Percentiles rank a stretch among this genome's conserved stretches.
Evolutionary conservation across 2,329 filamentous ascomycete genomes (phyloP).

Genomic region (Aciculosporium take): DNA sequence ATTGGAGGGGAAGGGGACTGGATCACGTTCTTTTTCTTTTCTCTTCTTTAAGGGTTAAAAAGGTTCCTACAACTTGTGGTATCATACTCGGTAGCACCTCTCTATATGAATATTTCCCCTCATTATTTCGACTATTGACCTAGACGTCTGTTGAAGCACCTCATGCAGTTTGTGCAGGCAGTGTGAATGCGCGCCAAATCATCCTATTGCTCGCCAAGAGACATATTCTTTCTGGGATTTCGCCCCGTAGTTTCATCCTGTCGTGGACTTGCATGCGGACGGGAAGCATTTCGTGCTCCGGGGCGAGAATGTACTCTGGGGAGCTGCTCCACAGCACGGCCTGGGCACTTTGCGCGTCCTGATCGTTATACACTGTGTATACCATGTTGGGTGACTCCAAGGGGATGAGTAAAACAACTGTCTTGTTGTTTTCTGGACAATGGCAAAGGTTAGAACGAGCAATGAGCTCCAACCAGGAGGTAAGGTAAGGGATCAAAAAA

Average conservation of each 20-base stretch:
- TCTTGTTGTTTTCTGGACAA: slow-evolving; percentile 12
- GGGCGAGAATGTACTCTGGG: slow-evolving; percentile 14
- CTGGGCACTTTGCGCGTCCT: slow-evolving; percentile 3
- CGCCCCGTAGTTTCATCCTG: slow-evolving; percentile 27
- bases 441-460: neutral
- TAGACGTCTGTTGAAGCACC: too few relatives aligned
- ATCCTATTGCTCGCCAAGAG: slow-evolving; percentile 34
- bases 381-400: slow-evolving; percentile 21
- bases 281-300: slow-evolving; percentile 19
- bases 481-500: too few relatives aligned
- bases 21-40: neutral
- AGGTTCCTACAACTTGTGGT: neutral
- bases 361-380: slow-evolving; percentile 23
- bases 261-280: slow-evolving; percentile 38
- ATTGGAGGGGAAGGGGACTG: neutral
- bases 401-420: slow-evolving; percentile 21
- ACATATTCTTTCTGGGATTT: slow-evolving; percentile 35
- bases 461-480: too few relatives aligned
- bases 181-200: slow-evolving; percentile 32
- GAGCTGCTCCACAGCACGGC: slow-evolving; percentile 9
- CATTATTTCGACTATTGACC: neutral
- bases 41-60: neutral
- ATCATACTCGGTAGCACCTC: neutral
- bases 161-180: slow-evolving; percentile 14
- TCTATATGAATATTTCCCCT: neutral